Base-by-base conservation (phyloP, 2,329 filamentous ascomycete species). In the Ustulina deusta region DNA sequence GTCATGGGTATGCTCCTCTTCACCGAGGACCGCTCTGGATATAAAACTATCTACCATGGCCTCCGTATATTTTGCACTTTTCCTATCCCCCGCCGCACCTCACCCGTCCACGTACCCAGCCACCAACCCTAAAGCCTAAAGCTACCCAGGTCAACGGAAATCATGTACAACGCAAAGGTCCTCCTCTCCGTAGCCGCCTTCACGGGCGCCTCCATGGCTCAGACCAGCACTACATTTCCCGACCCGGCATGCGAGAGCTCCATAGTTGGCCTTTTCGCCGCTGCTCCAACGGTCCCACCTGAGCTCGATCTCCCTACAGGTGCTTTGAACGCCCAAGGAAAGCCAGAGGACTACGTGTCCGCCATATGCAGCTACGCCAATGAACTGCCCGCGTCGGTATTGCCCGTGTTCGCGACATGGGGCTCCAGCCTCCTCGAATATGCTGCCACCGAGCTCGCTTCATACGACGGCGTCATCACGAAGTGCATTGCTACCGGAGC, bases 381-480 rank as follows among this genome's bases (percentile, higher is more conserved):
- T 2, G 15, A 20, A 6, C 34, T 65, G 17, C 61, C 65, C 13
- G 2, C 22, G 29, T 60, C 61, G 13, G 2, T 34, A 15, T n/a
- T 57, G 27, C 3, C 13, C 22, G 44, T 52, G 2, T 65, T 68
- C 42, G 20, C 7, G 27, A n/a, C 4, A 46, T 68, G 44, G 32
- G 65, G 61, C 42, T 9, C 40, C 0, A 20, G 11, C 2, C 61
- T 68, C 7, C 56, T 68, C 17, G 17, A 27, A 13, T 68, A 52
- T 20, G 61, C 51, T 22, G 29, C 61, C 36, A 48, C 27, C 10
- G 13, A 36, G 6, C 57, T 65, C 36, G 9, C 17, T 11, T 25
- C 56, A 6, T 68, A 68, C 36, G 61, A 68, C 52, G 49, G n/a
- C 6, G 25, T 65, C 29, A 38, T 68, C 29, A 68, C 65, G 10